These are phyloP conservation scores for Fraxinus greggii DNA, from an alignment of 305 asterid species.

Conservation along the genomic window DNA sequence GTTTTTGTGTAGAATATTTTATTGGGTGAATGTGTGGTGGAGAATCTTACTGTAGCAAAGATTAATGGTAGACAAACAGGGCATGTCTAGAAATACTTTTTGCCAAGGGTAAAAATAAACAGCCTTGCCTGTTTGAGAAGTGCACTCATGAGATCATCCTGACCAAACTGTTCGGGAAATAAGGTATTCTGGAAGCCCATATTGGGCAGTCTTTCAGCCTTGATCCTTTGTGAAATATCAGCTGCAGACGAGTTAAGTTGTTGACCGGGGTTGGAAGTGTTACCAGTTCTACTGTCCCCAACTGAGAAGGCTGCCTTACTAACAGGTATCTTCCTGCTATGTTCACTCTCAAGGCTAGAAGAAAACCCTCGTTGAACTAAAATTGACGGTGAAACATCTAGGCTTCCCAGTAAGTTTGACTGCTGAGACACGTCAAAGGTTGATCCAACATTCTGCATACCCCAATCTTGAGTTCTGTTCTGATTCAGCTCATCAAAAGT, in stretches of 20 bases:
- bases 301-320: constrained; percentile 29
- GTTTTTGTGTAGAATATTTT: too few species aligned
- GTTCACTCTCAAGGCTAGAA: constrained; percentile 38
- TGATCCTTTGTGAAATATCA: constrained; percentile 40
- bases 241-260: constrained; percentile 30
- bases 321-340: constrained; percentile 25
- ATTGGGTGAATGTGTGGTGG: too few species aligned
- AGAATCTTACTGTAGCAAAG: too few species aligned
- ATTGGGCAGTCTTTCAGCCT: constrained; percentile 45
- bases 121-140: constrained; percentile 56
- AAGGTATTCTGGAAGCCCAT: constrained; percentile 38
- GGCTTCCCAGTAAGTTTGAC: constrained; percentile 33
- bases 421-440: constrained; percentile 45
- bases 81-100: background rate
- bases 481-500: constrained; percentile 42
- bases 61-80: too few species aligned
- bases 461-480: constrained; percentile 52
- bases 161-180: constrained; percentile 45
- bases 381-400: constrained; percentile 45
- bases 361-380: constrained; percentile 50
- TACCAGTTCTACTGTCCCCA: constrained; percentile 28
- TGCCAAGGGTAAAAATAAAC: background rate
- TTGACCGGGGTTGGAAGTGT: constrained; percentile 30
- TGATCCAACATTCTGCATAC: constrained; percentile 47
- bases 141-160: constrained; percentile 69